These are phyloP conservation scores for Clonostachys chloroleuca DNA, from an alignment of 2,329 filamentous ascomycete genomes.

Conservation along the genomic window DNA sequence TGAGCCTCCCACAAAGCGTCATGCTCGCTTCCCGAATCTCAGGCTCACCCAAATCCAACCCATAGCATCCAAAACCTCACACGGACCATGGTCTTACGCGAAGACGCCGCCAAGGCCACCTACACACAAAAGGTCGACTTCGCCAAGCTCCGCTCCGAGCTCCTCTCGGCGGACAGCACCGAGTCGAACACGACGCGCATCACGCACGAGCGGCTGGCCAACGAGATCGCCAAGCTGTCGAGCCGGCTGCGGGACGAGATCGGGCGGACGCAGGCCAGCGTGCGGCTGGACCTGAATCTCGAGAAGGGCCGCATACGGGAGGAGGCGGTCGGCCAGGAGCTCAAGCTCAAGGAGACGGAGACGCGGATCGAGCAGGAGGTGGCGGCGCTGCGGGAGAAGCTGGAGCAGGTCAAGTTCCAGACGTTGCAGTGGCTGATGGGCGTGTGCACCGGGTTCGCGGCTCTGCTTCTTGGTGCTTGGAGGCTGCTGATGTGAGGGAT, in stretches of 20 bases:
- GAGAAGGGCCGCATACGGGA: constrained; percentile 96
- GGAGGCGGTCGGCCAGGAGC: constrained; percentile 92
- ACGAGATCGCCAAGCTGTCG: constrained; percentile 92
- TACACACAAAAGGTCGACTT: constrained; percentile 95
- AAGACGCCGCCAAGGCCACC: constrained; percentile 80
- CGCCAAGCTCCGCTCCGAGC: constrained; percentile 90
- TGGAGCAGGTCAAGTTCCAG: constrained; percentile 97
- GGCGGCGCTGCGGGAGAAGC: constrained; percentile 80
- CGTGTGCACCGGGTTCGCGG: constrained; percentile 65
- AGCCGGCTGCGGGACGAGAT: constrained; percentile 90
- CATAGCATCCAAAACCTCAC: constrained; percentile 90
- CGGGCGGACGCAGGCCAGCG: constrained; percentile 86
- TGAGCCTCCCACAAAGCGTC: neutral
- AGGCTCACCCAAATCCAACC: neutral
- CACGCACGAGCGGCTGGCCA: constrained; percentile 87
- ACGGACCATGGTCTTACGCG: constrained; percentile 93
- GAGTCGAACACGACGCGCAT: constrained; percentile 85
- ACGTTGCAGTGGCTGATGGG: constrained; percentile 98
- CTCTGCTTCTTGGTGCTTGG: constrained; percentile 66
- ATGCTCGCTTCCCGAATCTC: neutral
- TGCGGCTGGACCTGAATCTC: constrained; percentile 87
- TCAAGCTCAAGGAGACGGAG: constrained; percentile 98
- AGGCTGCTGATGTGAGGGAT: constrained; percentile 56
- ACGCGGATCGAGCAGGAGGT: constrained; percentile 98
- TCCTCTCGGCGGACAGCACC: constrained; percentile 86